Evolutionary conservation across 176 grass and related monocot genomes (phyloP), one percentile per base, ranked within the genome.

Genomic region (Otatea glauca): DNA sequence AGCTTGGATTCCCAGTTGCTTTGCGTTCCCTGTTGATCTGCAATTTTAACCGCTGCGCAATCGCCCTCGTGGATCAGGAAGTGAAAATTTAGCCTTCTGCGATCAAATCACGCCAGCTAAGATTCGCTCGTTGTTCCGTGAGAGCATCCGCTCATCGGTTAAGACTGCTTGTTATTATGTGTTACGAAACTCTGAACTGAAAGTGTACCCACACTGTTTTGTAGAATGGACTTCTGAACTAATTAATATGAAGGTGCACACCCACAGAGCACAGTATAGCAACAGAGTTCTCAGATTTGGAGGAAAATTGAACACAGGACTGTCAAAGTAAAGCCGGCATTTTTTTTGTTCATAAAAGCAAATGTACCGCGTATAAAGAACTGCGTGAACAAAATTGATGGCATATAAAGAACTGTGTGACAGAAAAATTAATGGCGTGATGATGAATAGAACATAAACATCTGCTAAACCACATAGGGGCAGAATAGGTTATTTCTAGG

Each of bases 261-360:
- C 59, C 59, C 24, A 27, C 23, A 27, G 4, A 47, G n/a, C 20
- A 25, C 21, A 25, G n/a, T 45, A 44, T 10, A 51, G 21, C 23
- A 51, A 18, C 34, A 13, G 20, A 74, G 4, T 21, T 10, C 1
- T 0, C 38, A 44, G 3, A 3, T 44, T 47, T 48, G 59, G 23
- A 64, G 24, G 48, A 48, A 29, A 71, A 71, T 9, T 24, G n/a
- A 8, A 11, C 20, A 64, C 6, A 68, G 0, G n/a, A 47, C 14
- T 60, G 23, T 21, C 44, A 51, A 2, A 25, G 18, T 20, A 74
- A 37, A 66, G 56, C 37, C 14, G 3, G 14, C 9, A 69, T 16
- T 47, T 87, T 76, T 62, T 76, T 76, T 76, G 38, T 39, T 66
- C 49, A 38, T 76, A 8, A 8, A 59, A 11, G 8, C 1, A 81